Conservation (phyloP, 2,329 filamentous ascomycete genomes). For the Aureobasidium sp. region DNA sequence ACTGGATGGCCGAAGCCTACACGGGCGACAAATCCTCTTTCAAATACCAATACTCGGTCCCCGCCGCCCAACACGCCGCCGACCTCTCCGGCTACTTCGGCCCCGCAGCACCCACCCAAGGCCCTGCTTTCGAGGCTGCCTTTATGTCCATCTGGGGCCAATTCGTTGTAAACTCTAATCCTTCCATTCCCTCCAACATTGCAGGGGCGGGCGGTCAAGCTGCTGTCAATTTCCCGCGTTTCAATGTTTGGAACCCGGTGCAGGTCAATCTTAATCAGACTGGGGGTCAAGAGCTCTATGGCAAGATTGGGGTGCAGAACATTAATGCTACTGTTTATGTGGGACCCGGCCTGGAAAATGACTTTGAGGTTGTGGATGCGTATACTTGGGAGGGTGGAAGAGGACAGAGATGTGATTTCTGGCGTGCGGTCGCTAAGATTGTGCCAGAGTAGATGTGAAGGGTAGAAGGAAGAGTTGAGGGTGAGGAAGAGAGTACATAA, state of each 20-base stretch:
- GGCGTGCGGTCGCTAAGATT: constrained; percentile 21
- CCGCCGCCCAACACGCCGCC: constrained; percentile 31
- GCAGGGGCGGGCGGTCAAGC: background rate
- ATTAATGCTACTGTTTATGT: constrained; percentile 23
- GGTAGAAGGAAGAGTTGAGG: too few species aligned
- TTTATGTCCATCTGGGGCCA: constrained; percentile 33
- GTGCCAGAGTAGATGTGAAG: constrained; percentile 7
- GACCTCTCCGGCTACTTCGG: constrained; percentile 25
- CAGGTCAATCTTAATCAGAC: constrained; percentile 42
- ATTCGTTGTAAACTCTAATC: constrained; percentile 36
- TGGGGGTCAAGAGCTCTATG: constrained; percentile 26
- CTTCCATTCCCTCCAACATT: constrained; percentile 28
- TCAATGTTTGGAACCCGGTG: constrained; percentile 24
- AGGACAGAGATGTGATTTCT: constrained; percentile 38
- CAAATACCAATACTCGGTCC: constrained; percentile 42
- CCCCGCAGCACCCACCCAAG: constrained; percentile 5
- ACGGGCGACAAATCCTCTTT: constrained; percentile 24
- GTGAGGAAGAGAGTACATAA: background rate
- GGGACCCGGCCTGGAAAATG: constrained; percentile 29
- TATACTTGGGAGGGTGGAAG: constrained; percentile 40
- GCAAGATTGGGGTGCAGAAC: constrained; percentile 4
- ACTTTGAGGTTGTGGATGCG: constrained; percentile 34
- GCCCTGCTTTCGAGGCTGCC: background rate
- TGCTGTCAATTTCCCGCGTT: constrained; percentile 25
- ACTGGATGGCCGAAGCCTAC: constrained; percentile 46